These are phyloP conservation scores for Trifolium fragiferum DNA, from an alignment of 306 rosid genomes.

Conservation along the genomic window DNA sequence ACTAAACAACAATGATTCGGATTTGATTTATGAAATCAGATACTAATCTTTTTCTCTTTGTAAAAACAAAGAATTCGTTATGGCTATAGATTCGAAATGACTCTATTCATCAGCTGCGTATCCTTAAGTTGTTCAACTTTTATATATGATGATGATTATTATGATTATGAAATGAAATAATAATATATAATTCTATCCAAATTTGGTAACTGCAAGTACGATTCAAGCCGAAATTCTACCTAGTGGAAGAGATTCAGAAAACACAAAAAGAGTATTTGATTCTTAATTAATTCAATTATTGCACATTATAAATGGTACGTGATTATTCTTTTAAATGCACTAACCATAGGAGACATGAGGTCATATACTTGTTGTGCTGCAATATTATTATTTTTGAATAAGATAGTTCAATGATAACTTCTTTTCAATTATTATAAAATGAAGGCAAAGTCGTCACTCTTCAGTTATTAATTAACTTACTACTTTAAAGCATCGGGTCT, in stretches of 20 bases:
- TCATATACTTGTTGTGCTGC: constrained; percentile 11
- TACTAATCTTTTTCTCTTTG: constrained; percentile 24
- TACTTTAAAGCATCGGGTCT: no score
- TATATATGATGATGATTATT: neutral
- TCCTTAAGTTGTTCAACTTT: constrained; percentile 27
- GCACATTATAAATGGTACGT: constrained; percentile 4
- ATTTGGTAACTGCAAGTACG: constrained; percentile 9
- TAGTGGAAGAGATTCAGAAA: constrained; percentile 6
- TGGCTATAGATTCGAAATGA: constrained; percentile 19
- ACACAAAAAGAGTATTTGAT: constrained; percentile 8
- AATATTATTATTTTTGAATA: neutral
- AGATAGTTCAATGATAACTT: neutral
- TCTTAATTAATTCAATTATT: constrained; percentile 26
- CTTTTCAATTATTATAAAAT: neutral
- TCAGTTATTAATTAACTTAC: neutral
- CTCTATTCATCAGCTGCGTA: constrained; percentile 15
- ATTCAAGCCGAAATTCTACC: constrained; percentile 8
- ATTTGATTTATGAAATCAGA: constrained; percentile 25
- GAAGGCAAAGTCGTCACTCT: neutral
- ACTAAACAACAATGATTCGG: constrained; percentile 21
- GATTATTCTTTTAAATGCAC: constrained; percentile 8
- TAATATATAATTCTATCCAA: constrained; percentile 8
- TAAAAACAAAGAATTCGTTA: constrained; percentile 20
- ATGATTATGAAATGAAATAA: neutral
- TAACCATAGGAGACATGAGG: constrained; percentile 10